These are phyloP conservation scores for Magnolia sinica DNA, from an alignment of 164 flowering plant genomes.

Conservation along the genomic window DNA sequence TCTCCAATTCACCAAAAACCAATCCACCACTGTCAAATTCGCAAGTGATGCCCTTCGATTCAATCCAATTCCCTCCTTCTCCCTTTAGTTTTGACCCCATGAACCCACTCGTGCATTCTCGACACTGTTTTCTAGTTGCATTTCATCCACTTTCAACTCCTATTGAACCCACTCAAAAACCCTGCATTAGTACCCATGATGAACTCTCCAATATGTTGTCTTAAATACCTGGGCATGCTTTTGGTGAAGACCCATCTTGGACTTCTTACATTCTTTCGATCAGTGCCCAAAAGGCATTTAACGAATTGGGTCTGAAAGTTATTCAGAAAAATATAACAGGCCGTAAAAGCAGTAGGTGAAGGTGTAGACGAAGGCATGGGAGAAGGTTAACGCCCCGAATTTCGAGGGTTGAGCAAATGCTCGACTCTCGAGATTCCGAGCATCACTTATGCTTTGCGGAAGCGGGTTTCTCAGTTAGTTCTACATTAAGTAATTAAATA, in stretches of 20 bases:
- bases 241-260: slow-evolving; percentile 77
- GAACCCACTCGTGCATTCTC: not conserved
- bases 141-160: slow-evolving; percentile 30
- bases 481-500: no score
- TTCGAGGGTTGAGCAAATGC: no score
- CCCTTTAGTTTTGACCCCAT: slow-evolving; percentile 11
- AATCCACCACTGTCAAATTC: not conserved
- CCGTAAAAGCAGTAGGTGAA: slow-evolving; percentile 69
- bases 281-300: no score
- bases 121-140: slow-evolving; percentile 8
- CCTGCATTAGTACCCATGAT: slow-evolving; percentile 22
- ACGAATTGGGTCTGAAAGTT: slow-evolving; percentile 19
- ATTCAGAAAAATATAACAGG: slow-evolving; percentile 44
- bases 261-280: slow-evolving; percentile 16
- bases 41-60: not conserved
- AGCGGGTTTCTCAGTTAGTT: no score
- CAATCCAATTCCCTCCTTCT: not conserved
- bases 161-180: slow-evolving; percentile 34
- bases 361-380: slow-evolving; percentile 90
- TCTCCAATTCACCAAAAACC: not conserved
- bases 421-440: no score
- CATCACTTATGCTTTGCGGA: no score
- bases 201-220: slow-evolving; percentile 18
- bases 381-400: slow-evolving; percentile 25
- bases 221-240: slow-evolving; percentile 27